Conservation (phyloP, 176 grass and related monocot species). For the Thinopyrum elongatum region DNA sequence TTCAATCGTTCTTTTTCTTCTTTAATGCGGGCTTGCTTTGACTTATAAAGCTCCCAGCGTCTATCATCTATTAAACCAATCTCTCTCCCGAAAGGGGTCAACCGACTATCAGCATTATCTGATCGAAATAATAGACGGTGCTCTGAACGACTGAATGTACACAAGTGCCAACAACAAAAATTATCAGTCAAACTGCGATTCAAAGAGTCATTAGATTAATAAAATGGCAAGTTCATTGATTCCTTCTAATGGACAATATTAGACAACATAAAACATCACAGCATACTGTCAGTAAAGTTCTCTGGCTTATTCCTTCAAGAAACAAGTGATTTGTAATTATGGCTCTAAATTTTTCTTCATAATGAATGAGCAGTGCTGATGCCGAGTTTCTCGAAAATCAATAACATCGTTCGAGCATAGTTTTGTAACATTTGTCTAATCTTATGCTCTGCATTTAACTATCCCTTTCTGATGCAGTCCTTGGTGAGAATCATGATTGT, state of each 20-base stretch:
- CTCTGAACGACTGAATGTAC: constrained; percentile 75
- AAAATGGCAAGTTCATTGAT: not conserved
- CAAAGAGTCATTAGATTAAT: not conserved
- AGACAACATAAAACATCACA: not conserved
- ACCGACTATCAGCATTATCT: constrained; percentile 95
- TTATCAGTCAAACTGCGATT: constrained; percentile 8
- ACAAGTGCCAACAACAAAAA: constrained; percentile 18
- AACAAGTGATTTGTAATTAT: not conserved
- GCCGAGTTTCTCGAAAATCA: not conserved
- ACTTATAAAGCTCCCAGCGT: constrained; percentile 79
- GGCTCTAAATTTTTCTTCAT: not conserved
- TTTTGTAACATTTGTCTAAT: not conserved
- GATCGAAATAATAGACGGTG: constrained; percentile 82
- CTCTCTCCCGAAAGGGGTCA: constrained; percentile 83
- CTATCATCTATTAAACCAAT: constrained; percentile 96
- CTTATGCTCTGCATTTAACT: not conserved
- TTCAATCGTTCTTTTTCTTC: constrained; percentile 84
- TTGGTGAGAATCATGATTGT: not conserved
- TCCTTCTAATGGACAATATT: not conserved
- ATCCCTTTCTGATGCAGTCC: constrained; percentile 1
- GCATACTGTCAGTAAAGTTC: not conserved
- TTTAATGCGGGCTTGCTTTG: constrained; percentile 76
- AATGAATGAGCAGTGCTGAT: not conserved
- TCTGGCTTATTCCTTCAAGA: not conserved
- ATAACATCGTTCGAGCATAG: not conserved